Percentiles rank a stretch among this genome's conserved stretches.
These are phyloP conservation scores for Ogataea naganishii DNA, from an alignment of 805 yeast species.

Conservation along the genomic window DNA sequence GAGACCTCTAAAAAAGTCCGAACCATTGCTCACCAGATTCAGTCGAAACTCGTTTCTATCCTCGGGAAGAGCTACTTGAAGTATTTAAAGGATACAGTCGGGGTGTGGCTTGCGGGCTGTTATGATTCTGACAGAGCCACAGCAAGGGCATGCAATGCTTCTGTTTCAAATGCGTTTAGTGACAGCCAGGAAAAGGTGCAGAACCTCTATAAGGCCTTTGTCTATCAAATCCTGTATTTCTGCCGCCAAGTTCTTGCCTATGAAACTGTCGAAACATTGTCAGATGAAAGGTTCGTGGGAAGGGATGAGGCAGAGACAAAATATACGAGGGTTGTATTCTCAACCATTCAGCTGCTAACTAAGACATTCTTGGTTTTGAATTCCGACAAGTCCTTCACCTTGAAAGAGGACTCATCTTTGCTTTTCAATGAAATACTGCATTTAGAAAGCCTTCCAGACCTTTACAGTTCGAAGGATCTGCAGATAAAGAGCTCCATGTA, in stretches of 20 bases:
- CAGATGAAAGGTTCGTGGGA: constrained; percentile 65
- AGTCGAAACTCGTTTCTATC: constrained; percentile 39
- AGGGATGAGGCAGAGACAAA: constrained; percentile 60
- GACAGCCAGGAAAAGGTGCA: constrained; percentile 44
- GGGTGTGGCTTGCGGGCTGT: constrained; percentile 63
- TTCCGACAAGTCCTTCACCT: constrained; percentile 3
- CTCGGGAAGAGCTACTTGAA: constrained; percentile 53
- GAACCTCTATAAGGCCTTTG: constrained; percentile 54
- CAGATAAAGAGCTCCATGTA: constrained; percentile 34
- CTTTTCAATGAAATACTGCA: constrained; percentile 26
- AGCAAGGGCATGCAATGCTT: constrained; percentile 35
- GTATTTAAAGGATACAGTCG: constrained; percentile 63
- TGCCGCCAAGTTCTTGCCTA: constrained; percentile 40
- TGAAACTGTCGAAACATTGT: constrained; percentile 56
- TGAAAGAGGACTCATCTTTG: constrained; percentile 12
- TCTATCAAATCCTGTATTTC: constrained; percentile 45
- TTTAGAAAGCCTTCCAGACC: constrained; percentile 37
- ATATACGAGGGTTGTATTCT: constrained; percentile 46
- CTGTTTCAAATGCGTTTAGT: constrained; percentile 47
- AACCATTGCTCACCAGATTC: constrained; percentile 51
- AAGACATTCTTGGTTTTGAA: constrained; percentile 7
- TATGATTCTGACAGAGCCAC: constrained; percentile 66
- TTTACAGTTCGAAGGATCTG: constrained; percentile 28
- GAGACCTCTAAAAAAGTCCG: constrained; percentile 66
- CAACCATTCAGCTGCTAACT: constrained; percentile 41